A percentile compares a stretch with the other conserved stretches of the same genome.
Evolutionary conservation across 306 rosid species (phyloP).

Genomic region (Urtica urens): DNA sequence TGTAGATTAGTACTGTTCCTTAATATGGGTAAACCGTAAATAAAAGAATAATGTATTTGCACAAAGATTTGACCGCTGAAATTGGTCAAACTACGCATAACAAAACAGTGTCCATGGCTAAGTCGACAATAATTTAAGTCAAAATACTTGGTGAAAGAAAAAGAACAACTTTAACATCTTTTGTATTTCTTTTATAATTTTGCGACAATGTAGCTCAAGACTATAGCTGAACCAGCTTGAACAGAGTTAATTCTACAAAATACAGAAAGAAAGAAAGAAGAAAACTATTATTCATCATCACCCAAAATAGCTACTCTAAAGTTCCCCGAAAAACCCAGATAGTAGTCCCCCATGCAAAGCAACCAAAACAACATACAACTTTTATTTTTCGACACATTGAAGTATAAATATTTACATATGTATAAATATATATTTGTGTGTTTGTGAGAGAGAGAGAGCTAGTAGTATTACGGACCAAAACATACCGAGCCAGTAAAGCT

Average conservation of each 20-base stretch:
- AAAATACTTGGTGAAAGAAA: background rate
- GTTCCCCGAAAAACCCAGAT: slow-evolving; percentile 15
- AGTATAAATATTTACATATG: too few species aligned
- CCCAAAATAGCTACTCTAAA: background rate
- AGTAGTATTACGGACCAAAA: too few species aligned
- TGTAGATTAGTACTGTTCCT: slow-evolving; percentile 1
- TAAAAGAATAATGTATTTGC: background rate
- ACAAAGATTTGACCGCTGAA: background rate
- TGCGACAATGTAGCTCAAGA: slow-evolving; percentile 24
- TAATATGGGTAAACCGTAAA: background rate
- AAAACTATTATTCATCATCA: background rate
- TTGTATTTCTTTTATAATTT: slow-evolving; percentile 2
- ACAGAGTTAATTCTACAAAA: background rate
- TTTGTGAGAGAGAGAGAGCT: too few species aligned
- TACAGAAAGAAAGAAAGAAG: slow-evolving; percentile 1
- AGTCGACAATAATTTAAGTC: background rate
- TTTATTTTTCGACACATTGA: too few species aligned
- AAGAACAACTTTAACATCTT: background rate
- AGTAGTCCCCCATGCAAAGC: slow-evolving; percentile 20
- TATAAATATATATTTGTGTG: too few species aligned
- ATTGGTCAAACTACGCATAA: background rate
- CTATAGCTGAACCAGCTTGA: slow-evolving; percentile 9
- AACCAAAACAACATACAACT: background rate
- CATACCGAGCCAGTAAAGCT: too few species aligned
- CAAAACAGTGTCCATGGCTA: background rate